These are phyloP conservation scores for Piper betle DNA, from an alignment of 164 flowering plant genomes.

Conservation along the genomic window DNA sequence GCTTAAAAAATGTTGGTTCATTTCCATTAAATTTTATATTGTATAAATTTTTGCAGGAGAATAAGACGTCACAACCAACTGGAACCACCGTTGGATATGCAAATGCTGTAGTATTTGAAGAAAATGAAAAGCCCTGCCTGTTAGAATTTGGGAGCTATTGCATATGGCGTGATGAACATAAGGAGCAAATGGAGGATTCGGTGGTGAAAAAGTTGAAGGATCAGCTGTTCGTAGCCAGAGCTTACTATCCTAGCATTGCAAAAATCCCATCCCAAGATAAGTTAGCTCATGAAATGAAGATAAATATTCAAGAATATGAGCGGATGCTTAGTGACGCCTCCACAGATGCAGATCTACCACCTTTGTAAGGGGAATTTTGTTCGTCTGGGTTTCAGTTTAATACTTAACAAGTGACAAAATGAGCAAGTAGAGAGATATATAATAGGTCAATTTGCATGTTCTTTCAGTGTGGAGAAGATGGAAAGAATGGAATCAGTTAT, in stretches of 20 bases:
- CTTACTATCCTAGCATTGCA: constrained; percentile 90
- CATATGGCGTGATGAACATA: constrained; percentile 70
- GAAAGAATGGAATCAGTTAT: constrained; percentile 57
- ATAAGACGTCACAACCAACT: constrained; percentile 5
- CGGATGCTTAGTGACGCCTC: constrained; percentile 67
- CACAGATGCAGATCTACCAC: constrained; percentile 80
- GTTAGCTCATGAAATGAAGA: constrained; percentile 65
- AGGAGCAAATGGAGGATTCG: constrained; percentile 60
- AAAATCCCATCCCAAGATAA: constrained; percentile 60
- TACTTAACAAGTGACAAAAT: background rate
- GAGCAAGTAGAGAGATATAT: background rate
- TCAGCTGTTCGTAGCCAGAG: constrained; percentile 79
- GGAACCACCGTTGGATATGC: constrained; percentile 13
- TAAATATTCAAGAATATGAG: constrained; percentile 90
- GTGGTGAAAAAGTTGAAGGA: constrained; percentile 83
- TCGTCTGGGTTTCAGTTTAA: background rate
- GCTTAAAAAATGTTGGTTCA: background rate
- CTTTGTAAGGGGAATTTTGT: constrained; percentile 39
- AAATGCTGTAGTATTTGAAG: constrained; percentile 21
- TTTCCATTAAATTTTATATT: background rate
- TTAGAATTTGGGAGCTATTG: constrained; percentile 86
- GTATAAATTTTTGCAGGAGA: background rate
- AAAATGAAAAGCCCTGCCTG: constrained; percentile 46
- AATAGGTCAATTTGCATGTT: constrained; percentile 2
- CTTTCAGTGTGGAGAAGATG: constrained; percentile 45